Evolutionary conservation across 768 basidiomycete genomes (phyloP).

Genomic region (Boletus sp.): DNA sequence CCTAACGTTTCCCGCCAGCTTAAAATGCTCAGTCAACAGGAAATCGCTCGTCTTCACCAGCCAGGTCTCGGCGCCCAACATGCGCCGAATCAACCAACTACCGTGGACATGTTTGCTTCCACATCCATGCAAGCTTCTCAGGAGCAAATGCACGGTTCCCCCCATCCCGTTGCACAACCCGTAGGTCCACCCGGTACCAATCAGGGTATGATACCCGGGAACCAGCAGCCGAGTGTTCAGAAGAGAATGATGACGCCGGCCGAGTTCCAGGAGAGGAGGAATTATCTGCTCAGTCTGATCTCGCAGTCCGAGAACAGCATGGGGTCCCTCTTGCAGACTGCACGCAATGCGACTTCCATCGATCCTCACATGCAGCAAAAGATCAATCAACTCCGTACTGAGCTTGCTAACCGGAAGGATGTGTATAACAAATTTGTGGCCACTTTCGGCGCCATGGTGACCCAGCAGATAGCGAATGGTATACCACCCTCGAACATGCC

Average conservation of each 20-base stretch:
- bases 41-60: slow-evolving; percentile 36
- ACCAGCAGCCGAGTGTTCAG: slow-evolving; percentile 24
- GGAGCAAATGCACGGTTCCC: slow-evolving; percentile 50
- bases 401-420: slow-evolving; percentile 37
- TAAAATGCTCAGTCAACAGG: slow-evolving; percentile 44
- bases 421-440: slow-evolving; percentile 35
- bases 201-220: slow-evolving; percentile 23
- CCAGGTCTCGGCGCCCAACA: slow-evolving; percentile 30
- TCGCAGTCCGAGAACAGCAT: slow-evolving; percentile 15
- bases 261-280: slow-evolving; percentile 26
- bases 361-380: slow-evolving; percentile 19
- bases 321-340: background rate
- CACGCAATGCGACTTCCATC: slow-evolving; percentile 12
- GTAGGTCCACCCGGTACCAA: slow-evolving; percentile 17
- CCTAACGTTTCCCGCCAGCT: slow-evolving; percentile 34
- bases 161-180: slow-evolving; percentile 33
- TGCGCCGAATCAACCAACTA: slow-evolving; percentile 36
- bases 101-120: slow-evolving; percentile 47
- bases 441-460: slow-evolving; percentile 23
- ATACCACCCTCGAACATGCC: slow-evolving; percentile 23
- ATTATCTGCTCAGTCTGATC: slow-evolving; percentile 7
- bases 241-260: slow-evolving; percentile 15
- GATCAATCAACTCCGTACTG: slow-evolving; percentile 17
- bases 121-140: slow-evolving; percentile 38
- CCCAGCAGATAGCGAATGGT: slow-evolving; percentile 25